Percentiles rank a stretch among this genome's conserved stretches.
Conservation (phyloP, 23 red algal species). For the Gracilaria domingensis region DNA sequence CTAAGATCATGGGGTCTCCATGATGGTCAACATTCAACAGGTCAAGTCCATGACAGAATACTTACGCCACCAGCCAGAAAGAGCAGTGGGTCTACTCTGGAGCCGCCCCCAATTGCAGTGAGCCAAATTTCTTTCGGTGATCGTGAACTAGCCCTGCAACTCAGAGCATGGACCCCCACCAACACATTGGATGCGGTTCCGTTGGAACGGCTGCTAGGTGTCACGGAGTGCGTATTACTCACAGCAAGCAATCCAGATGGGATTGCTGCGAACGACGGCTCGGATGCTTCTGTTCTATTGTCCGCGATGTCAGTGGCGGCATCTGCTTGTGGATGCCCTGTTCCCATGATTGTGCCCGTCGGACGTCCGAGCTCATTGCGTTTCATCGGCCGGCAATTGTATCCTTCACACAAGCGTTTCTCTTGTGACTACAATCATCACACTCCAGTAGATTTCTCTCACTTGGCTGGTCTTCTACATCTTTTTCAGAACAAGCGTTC, state of each 20-base stretch:
- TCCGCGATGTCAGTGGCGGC: slow-evolving; percentile 68
- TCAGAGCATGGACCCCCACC: neutral
- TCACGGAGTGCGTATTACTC: slow-evolving; percentile 39
- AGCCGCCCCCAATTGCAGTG: slow-evolving; percentile 43
- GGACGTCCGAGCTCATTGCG: slow-evolving; percentile 54
- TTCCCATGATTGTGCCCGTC: slow-evolving; percentile 66
- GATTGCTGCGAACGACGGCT: slow-evolving; percentile 58
- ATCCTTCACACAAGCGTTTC: slow-evolving; percentile 59
- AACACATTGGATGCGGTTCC: slow-evolving; percentile 32
- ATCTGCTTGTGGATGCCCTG: slow-evolving; percentile 31
- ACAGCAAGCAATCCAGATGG: slow-evolving; percentile 40
- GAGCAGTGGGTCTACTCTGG: slow-evolving; percentile 8
- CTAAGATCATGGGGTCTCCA: slow-evolving; percentile 68
- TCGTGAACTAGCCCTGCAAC: slow-evolving; percentile 28
- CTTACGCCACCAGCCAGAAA: neutral
- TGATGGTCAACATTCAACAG: slow-evolving; percentile 33
- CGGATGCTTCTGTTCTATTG: slow-evolving; percentile 61
- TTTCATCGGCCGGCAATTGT: slow-evolving; percentile 59
- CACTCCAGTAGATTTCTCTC: slow-evolving; percentile 13
- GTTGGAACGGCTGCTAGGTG: slow-evolving; percentile 61
- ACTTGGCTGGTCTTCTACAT: slow-evolving; percentile 52
- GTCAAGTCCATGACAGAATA: neutral
- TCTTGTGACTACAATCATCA: slow-evolving; percentile 66
- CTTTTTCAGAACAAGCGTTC: slow-evolving; percentile 67
- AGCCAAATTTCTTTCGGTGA: slow-evolving; percentile 40